phyloP scores from a whole-genome alignment of 768 basidiomycete genomes.

The Suillus hirtellus region DNA sequence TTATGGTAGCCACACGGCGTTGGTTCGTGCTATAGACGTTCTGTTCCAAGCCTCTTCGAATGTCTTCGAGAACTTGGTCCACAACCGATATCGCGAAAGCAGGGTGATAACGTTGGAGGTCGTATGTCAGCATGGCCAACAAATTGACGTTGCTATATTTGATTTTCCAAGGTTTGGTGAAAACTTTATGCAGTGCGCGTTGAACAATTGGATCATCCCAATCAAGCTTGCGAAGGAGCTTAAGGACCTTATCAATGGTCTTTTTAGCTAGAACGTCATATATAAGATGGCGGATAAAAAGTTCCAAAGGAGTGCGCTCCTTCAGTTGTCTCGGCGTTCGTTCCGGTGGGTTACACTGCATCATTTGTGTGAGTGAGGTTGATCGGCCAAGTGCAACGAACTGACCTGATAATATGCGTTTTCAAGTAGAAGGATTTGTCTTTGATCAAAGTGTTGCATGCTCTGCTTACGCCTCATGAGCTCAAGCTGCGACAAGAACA shows the following conservation, averaged over 20 bases:
- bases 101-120: slow-evolving; percentile 90
- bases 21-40: slow-evolving; percentile 96
- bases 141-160: slow-evolving; percentile 88
- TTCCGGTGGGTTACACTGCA: slow-evolving; percentile 95
- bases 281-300: slow-evolving; percentile 95
- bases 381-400: slow-evolving; percentile 5
- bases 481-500: slow-evolving; percentile 62
- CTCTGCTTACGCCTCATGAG: slow-evolving; percentile 94
- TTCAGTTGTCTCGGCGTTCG: slow-evolving; percentile 85
- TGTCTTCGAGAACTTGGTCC: slow-evolving; percentile 93
- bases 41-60: slow-evolving; percentile 87
- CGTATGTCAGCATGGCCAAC: slow-evolving; percentile 92
- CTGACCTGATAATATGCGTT: slow-evolving; percentile 96
- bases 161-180: slow-evolving; percentile 98
- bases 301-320: slow-evolving; percentile 79
- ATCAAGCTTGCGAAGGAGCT: slow-evolving; percentile 88
- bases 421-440: slow-evolving; percentile 86
- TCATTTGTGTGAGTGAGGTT: slow-evolving; percentile 12
- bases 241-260: slow-evolving; percentile 94
- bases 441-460: slow-evolving; percentile 89
- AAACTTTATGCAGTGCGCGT: slow-evolving; percentile 77
- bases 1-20: slow-evolving; percentile 85
- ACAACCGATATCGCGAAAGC: slow-evolving; percentile 86
- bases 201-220: slow-evolving; percentile 80
- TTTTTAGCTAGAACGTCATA: slow-evolving; percentile 91